Evolutionary conservation across 352 stramenopile genomes (phyloP), one percentile per base, ranked within the genome.

Genomic region (Pythium grandisporangium): DNA sequence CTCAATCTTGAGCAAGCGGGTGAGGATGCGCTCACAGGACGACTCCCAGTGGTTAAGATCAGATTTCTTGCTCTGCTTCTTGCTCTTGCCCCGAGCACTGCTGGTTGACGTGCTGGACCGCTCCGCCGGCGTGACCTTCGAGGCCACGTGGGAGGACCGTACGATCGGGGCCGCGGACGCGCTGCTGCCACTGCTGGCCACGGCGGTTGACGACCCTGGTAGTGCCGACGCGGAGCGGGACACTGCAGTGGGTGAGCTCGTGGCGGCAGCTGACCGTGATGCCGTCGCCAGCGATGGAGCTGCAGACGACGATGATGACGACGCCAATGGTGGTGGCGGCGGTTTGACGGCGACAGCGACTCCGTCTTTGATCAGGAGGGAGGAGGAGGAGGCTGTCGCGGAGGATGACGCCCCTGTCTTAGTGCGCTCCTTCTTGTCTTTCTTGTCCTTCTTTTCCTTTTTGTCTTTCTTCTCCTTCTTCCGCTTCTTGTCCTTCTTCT

Each of bases 21-120:
- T 89, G 2, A 93, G 49, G 2, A 84, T 61, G 6, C 78, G 72
- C 20, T 91, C 77, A 32, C 61, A 87, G 0, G 63, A 49, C 11
- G 61, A 53, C 42, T 93, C 80, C 77, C 78, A 93, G 0, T 62
- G 63, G 23, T 42, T 73, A n/a, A 93, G 42, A 36, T 93, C 76
- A 11, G 61, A 75, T 40, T 87, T 87, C 55, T 88, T 85, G 37
- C 64, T 78, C n/a, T n/a, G n/a, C 32, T 81, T 86, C 49, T 84
- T 84, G 48, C 52, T 70, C 46, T 80, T 84, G 49, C 47, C 65
- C 19, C 51, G 55, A 17, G 49, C 48, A 8, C 56, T 63, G 20
- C 37, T 17, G 1, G 42, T 58, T 19, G 50, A 49, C 19, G 54
- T 34, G 20, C 56, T 39, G 12, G 64, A 49, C 1, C 49, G 27